Conservation (phyloP, 768 basidiomycete species). For the Rhodotorula kratochvilovae region DNA sequence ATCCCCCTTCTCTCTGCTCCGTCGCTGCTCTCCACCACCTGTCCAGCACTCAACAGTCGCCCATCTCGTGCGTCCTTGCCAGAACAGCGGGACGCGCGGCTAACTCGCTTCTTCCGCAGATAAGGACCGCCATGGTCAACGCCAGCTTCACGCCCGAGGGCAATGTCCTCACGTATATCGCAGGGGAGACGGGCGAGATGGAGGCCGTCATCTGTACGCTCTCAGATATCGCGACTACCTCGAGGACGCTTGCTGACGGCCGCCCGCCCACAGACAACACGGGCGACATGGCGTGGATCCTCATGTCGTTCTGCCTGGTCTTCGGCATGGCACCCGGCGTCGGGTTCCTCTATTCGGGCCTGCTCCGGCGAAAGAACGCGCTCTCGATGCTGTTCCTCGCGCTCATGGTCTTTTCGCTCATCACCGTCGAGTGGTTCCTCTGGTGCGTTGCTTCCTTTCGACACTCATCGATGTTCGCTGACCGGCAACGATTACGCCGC, state of each 20-base stretch:
- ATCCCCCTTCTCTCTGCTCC: neutral
- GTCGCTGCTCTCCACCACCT: neutral
- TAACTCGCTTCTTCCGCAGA: neutral
- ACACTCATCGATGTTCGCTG: too few species aligned
- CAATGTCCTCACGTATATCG: slow-evolving; percentile 1
- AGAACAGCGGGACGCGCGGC: too few species aligned
- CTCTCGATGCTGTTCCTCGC: slow-evolving; percentile 50
- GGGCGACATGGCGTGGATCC: slow-evolving; percentile 28
- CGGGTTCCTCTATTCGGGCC: slow-evolving; percentile 39
- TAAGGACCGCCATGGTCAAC: slow-evolving; percentile 49
- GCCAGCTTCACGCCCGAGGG: slow-evolving; percentile 49
- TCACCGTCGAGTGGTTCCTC: slow-evolving; percentile 40
- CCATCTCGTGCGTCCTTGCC: neutral
- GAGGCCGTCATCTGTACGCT: slow-evolving; percentile 7
- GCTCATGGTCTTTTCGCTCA: slow-evolving; percentile 45
- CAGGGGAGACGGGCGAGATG: neutral
- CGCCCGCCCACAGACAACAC: neutral
- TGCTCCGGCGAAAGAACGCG: slow-evolving; percentile 51
- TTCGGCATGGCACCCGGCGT: slow-evolving; percentile 50
- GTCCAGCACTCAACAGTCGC: neutral
- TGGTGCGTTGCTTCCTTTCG: neutral
- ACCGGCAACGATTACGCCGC: too few species aligned
- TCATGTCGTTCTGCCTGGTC: slow-evolving; percentile 45
- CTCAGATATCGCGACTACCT: too few species aligned
- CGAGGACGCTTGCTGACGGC: too few species aligned